These are phyloP conservation scores for Stephanodiscus minutulus DNA, from an alignment of 108 stramenopile genomes.

Conservation along the genomic window DNA sequence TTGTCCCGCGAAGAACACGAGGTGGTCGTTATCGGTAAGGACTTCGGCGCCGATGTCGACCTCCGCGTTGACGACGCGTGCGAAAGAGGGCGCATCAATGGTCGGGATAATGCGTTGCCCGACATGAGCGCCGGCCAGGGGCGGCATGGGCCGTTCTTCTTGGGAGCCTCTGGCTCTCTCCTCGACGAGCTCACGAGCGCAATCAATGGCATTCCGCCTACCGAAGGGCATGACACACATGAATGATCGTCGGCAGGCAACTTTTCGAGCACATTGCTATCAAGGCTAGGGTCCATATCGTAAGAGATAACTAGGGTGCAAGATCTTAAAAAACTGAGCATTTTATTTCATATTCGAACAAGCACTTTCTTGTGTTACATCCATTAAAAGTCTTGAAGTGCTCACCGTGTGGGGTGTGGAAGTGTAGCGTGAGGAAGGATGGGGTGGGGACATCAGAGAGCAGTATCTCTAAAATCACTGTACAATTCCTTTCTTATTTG, in stretches of 20 bases:
- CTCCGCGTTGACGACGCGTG: neutral
- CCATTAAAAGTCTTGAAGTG: no score
- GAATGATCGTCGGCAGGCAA: neutral
- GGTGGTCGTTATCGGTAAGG: slow-evolving; percentile 4
- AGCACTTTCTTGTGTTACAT: no score
- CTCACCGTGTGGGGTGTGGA: no score
- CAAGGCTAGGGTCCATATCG: no score
- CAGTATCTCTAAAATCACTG: no score
- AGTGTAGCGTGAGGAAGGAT: no score
- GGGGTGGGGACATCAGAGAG: no score
- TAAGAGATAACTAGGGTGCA: no score
- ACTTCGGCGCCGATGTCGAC: neutral
- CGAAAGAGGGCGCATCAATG: neutral
- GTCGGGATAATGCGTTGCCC: neutral
- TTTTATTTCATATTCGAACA: no score
- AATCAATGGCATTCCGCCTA: neutral
- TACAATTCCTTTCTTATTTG: no score
- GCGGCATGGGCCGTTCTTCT: slow-evolving; percentile 11
- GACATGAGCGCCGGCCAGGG: neutral
- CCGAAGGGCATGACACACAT: neutral
- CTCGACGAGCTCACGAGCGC: slow-evolving; percentile 34
- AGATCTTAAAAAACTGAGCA: no score
- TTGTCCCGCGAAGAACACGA: slow-evolving; percentile 34
- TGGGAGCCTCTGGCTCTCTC: slow-evolving; percentile 28
- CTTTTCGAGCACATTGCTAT: neutral